These are phyloP conservation scores for Teunomyces stri DNA, from an alignment of 805 yeast species.

Conservation along the genomic window DNA sequence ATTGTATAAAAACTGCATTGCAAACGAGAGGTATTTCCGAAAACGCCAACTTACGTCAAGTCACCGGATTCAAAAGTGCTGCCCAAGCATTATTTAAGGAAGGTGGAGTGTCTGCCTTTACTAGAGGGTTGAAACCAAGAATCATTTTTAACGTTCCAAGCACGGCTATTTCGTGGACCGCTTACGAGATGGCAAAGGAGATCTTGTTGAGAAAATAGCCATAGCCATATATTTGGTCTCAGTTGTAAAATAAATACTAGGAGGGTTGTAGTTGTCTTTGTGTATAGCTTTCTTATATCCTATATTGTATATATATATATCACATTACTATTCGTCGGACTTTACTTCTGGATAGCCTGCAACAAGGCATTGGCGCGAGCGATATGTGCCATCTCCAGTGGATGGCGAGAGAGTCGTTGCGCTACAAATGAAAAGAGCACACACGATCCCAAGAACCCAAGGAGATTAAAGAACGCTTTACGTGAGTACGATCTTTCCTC, in stretches of 20 bases:
- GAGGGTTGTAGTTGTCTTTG: background rate
- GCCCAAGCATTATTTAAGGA: slow-evolving; percentile 60
- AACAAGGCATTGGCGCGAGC: slow-evolving; percentile 27
- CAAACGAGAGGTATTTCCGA: slow-evolving; percentile 72
- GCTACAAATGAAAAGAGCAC: slow-evolving; percentile 79
- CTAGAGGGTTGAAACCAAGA: slow-evolving; percentile 86
- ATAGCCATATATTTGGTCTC: background rate
- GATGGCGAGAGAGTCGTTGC: slow-evolving; percentile 46
- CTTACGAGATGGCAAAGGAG: slow-evolving; percentile 94
- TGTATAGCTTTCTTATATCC: background rate
- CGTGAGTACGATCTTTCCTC: slow-evolving; percentile 78
- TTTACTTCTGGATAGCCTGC: slow-evolving; percentile 18
- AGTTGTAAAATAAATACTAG: background rate
- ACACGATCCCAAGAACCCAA: slow-evolving; percentile 80
- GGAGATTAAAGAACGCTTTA: slow-evolving; percentile 70
- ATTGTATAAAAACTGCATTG: slow-evolving; percentile 85
- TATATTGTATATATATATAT: slow-evolving; percentile 5
- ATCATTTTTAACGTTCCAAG: slow-evolving; percentile 91
- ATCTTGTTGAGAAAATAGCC: slow-evolving; percentile 39
- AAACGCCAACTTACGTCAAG: slow-evolving; percentile 47
- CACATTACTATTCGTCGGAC: background rate
- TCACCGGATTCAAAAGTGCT: slow-evolving; percentile 70
- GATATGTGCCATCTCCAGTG: slow-evolving; percentile 28
- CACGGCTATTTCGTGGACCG: slow-evolving; percentile 97
- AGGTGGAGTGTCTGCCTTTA: slow-evolving; percentile 66